phyloP scores from a whole-genome alignment of 352 stramenopile genomes.

The Plasmopara muralis region DNA sequence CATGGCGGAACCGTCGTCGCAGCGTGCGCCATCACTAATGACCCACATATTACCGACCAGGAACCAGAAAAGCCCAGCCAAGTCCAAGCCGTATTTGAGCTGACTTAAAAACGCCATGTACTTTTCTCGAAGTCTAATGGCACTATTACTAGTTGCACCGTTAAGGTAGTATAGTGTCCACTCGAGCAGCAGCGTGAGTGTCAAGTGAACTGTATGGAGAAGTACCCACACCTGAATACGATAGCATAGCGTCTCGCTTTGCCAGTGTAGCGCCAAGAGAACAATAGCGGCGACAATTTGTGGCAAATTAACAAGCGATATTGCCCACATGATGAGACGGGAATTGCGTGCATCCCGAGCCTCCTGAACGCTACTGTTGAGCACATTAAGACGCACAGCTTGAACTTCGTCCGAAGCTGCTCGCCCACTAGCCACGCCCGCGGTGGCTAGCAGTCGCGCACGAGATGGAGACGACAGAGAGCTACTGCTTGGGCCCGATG shows the following conservation, averaged over 20 bases:
- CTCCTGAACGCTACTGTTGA: conserved; percentile 79
- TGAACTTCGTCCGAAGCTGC: conserved; percentile 58
- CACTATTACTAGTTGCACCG: conserved; percentile 38
- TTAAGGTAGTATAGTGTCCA: conserved; percentile 78
- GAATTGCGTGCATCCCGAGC: conserved; percentile 73
- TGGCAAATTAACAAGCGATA: conserved; percentile 70
- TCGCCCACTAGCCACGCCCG: conserved; percentile 20
- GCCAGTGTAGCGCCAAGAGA: conserved; percentile 66
- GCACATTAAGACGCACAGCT: conserved; percentile 74
- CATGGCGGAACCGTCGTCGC: conserved; percentile 66
- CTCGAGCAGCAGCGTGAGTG: conserved; percentile 61
- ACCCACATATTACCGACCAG: conserved; percentile 87
- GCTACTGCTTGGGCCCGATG: conserved; percentile 15
- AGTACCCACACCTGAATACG: conserved; percentile 81
- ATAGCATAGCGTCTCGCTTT: conserved; percentile 63
- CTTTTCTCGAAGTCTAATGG: conserved; percentile 51
- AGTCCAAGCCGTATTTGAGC: conserved; percentile 74
- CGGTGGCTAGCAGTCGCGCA: conserved; percentile 20
- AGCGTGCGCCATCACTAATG: conserved; percentile 75
- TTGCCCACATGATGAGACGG: conserved; percentile 69
- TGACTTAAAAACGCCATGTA: conserved; percentile 70
- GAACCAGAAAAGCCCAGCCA: conserved; percentile 81
- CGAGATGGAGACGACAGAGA: conserved; percentile 22
- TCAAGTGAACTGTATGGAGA: conserved; percentile 63
- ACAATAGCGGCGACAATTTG: conserved; percentile 55